phyloP scores from a whole-genome alignment of 225 moss, liverwort and hornwort genomes.

The Polytrichum commune region DNA sequence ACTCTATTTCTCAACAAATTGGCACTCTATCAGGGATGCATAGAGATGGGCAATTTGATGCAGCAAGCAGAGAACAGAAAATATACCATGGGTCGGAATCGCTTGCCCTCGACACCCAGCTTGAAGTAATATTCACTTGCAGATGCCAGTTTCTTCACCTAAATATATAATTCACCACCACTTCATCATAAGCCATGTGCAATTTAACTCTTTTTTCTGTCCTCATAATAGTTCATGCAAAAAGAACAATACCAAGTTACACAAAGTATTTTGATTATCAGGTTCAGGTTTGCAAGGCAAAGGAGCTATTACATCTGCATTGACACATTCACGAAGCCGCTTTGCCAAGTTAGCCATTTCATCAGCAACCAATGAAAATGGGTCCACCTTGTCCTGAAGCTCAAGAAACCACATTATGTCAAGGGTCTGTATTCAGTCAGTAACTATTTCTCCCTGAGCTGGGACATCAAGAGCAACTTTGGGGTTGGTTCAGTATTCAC shows the following conservation, averaged over 20 bases:
- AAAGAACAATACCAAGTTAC: background rate
- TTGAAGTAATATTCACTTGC: slow-evolving; percentile 92
- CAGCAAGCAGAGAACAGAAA: too few species aligned
- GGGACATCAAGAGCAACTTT: background rate
- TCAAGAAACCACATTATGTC: background rate
- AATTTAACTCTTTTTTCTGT: too few species aligned
- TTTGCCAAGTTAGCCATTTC: slow-evolving; percentile 63
- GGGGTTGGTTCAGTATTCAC: background rate
- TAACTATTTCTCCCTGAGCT: background rate
- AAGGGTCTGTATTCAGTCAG: background rate
- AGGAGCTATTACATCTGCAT: slow-evolving; percentile 50
- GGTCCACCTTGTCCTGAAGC: slow-evolving; percentile 73
- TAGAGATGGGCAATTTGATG: too few species aligned
- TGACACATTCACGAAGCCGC: slow-evolving; percentile 57
- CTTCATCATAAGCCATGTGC: background rate
- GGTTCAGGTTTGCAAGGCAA: too few species aligned
- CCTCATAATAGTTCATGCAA: too few species aligned
- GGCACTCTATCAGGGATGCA: too few species aligned
- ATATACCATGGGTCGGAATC: slow-evolving; percentile 90
- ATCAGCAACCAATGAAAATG: slow-evolving; percentile 77
- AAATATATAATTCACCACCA: background rate
- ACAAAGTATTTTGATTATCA: background rate
- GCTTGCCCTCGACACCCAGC: slow-evolving; percentile 87
- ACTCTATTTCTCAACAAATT: too few species aligned
- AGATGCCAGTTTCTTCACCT: slow-evolving; percentile 68